Evolutionary conservation across 2,329 filamentous ascomycete species (phyloP), one percentile per base, ranked within the genome.

Genomic region (Beauveria pseudobassiana): DNA sequence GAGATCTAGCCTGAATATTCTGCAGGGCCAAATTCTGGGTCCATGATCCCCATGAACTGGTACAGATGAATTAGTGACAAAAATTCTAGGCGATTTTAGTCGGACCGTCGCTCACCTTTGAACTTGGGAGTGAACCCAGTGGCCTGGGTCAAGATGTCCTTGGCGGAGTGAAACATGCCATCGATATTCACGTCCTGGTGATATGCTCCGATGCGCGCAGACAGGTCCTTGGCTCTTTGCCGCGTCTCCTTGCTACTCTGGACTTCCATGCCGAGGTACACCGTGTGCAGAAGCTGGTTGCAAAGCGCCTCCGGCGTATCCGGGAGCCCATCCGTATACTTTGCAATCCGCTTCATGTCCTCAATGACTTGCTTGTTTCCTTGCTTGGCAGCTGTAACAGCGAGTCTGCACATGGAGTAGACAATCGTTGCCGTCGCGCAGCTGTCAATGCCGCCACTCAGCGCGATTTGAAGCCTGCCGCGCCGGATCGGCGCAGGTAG

Each of bases 141-240:
- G 0, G 84, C 80, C 2, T 78, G 71, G 0, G 80, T 78, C 60
- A 91, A 78, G 1, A 91, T 74, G 49, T 79, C 79, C 66, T 82
- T 84, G 57, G 86, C 76, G 0, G 87, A 82, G 22, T 82, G 76
- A 64, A 86, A 85, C 9, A 87, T 80, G 1, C 80, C 79, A 69
- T 93, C 90, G 62, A 93, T 91, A 68, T 91, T 84, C 50, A 91
- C 77, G 68, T 93, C 83, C 4, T 84, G 79, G 69, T 95, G 91
- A 68, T 91, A 87, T 18, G 83, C 79, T 3, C 89, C 90, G 58
- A 93, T 91, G 5, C 77, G 79, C 4, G 77, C 69, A 5, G 81
- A 72, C 0, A 93, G 78, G 0, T 82, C 78, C 68, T 82, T 82
- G 1, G 90, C 87, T 30, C 90, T 79, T 52, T 80, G 77, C 10